phyloP scores from a whole-genome alignment of 352 stramenopile species.

The Phytophthora colocasiae region DNA sequence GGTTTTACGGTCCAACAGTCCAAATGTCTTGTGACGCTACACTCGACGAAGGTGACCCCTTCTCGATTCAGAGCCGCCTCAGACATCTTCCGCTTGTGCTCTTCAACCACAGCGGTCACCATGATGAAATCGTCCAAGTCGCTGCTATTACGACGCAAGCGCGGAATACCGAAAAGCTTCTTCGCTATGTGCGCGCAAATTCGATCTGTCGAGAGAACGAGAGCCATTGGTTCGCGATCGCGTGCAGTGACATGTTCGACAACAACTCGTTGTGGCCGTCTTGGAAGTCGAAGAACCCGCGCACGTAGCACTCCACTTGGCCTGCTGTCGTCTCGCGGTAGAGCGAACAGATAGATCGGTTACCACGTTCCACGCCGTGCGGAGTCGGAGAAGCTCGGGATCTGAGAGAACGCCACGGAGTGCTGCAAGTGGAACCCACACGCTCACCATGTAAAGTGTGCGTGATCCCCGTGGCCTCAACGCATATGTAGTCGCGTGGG shows the following conservation, averaged over 20 bases:
- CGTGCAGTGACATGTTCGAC: slow-evolving; percentile 30
- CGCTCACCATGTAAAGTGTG: slow-evolving; percentile 28
- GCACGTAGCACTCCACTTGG: slow-evolving; percentile 35
- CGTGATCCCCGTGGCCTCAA: slow-evolving; percentile 47
- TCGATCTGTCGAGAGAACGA: slow-evolving; percentile 33
- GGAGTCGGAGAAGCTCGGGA: slow-evolving; percentile 25
- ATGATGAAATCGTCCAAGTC: slow-evolving; percentile 15
- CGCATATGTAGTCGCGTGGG: slow-evolving; percentile 51
- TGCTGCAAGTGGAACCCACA: slow-evolving; percentile 56
- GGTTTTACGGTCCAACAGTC: slow-evolving; percentile 29
- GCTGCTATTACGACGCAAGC: slow-evolving; percentile 12
- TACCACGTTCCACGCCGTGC: slow-evolving; percentile 27
- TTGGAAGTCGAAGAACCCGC: slow-evolving; percentile 43
- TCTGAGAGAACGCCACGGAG: slow-evolving; percentile 35
- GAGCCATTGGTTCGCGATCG: slow-evolving; percentile 30
- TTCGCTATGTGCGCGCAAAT: slow-evolving; percentile 38
- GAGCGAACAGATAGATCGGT: slow-evolving; percentile 31
- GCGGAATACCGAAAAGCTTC: no score
- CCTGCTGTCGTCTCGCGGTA: slow-evolving; percentile 16
- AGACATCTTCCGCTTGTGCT: slow-evolving; percentile 12
- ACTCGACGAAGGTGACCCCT: slow-evolving; percentile 21
- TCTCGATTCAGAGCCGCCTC: slow-evolving; percentile 18
- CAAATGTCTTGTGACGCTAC: slow-evolving; percentile 30
- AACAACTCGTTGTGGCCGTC: slow-evolving; percentile 27
- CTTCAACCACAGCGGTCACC: slow-evolving; percentile 2